Base-by-base conservation (phyloP, 768 basidiomycete genomes). In the Boletellus ananiceps region DNA sequence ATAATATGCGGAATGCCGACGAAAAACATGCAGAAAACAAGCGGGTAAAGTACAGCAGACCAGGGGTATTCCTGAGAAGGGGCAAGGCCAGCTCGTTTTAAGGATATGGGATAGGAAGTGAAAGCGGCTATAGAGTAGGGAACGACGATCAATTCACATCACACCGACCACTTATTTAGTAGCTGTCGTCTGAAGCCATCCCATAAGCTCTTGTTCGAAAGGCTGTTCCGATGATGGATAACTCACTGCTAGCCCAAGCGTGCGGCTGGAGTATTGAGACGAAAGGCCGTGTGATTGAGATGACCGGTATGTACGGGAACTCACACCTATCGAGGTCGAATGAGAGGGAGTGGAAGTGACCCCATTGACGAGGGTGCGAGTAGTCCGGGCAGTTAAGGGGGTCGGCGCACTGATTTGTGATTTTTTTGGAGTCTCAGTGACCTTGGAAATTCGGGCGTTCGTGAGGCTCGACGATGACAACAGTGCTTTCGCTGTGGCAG, bases 351-450 rank as follows among this genome's bases (percentile, higher is more conserved):
- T 87, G 42, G 77, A 76, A 38, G 80, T 74, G 35, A 72, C 63
- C 29, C 77, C 78, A 49, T 74, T 77, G 18, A 64, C 54, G 16
- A 73, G 69, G 14, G 78, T 80, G 51, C 86, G 80, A 5, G 81
- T 73, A 12, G 78, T 77, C 41, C 91, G 85, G 50, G 91, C 88
- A 16, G 91, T 86, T 46, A 93, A 74, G 1, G 91, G 89, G 3
- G 91, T 90, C 7, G 91, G 91, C 12, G 88, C 90, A 60, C 90
- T 85, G 55, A 93, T 93, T 61, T 88, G 77, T 5, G 88, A 88
- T 71, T 93, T 92, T 75, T 91, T 93, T 15, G 90, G 90, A 7
- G 89, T 91, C 57, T 80, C 80, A 47, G 84, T 80, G 18, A 73
- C 67, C 55, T 84, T 86, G 44, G 62, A 68, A 56, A 67, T 74